Evolutionary conservation across 2,329 filamentous ascomycete species (phyloP), one percentile per base, ranked within the genome.

Genomic region (Monosporascus sp.): DNA sequence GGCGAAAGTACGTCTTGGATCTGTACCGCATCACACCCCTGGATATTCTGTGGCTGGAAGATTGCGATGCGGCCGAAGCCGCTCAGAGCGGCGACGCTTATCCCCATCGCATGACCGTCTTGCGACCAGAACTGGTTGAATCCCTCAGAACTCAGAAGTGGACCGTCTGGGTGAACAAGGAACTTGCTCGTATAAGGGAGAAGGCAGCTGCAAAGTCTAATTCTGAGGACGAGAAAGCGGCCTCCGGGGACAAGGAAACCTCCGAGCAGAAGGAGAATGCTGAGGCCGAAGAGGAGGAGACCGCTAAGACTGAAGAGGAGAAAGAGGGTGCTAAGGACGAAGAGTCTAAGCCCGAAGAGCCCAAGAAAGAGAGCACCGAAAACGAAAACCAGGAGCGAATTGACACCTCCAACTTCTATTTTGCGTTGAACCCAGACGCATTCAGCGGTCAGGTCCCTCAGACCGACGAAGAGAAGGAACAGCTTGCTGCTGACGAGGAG

Each of bases 1-100:
- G 92, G 38, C 85, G 94, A 63, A 97, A 96, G 70, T 99, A 99
- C 68, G 90, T 97, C n/a, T 82, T 99, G 49, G 94, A 99, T 65
- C 76, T 99, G 51, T 99, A 99, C 77, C 86, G 94, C 54, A 87
- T 97, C 59, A 96, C 94, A 3, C 94, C 94, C 6, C 75, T 97
- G 53, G 94, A 99, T 70, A 85, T 97, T 52, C 73, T 80, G 22
- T 99, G 95, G 92, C 80, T 96, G 62, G 93, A 99, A 61, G 86
- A 93, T 68, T 78, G 84, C 61, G 78, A 75, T 17, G 70, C 72
- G 51, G 76, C 78, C 57, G 68, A 75, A 52, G 73, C 71, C 9
- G 73, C 71, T 17, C 62, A 69, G 44, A 65, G 68, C 22, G 69
- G 72, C 5, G 73, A 75, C 50, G 76, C 81, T 54, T 99, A 99